Base-by-base conservation (phyloP, 2,329 filamentous ascomycete genomes). In the Cryphonectria parasitica region DNA sequence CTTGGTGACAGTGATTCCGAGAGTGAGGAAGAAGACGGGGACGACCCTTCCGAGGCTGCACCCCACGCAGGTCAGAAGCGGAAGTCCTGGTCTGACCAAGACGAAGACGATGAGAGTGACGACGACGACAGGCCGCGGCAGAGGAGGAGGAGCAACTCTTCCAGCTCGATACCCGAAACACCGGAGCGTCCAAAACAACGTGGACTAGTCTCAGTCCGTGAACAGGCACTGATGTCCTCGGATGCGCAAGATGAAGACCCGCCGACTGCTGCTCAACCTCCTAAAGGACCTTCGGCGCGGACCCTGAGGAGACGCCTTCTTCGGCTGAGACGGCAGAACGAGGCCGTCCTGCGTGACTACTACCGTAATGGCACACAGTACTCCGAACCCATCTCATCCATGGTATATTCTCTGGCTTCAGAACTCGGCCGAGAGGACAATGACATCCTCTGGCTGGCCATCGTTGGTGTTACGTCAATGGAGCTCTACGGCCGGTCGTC, bases 371-470 rank as follows among this genome's bases (percentile, higher is more conserved):
- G 96, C 56, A 91, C 93, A 2, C 97, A 94, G 1, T 98, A 97
- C 78, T 95, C 95, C 0, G 96, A 99, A 78, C 96, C 96, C 0
- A 93, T 98, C 69, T 96, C 95, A 0, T 97, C 95, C 0, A 91
- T 98, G 83, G 89, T 98, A 77, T 99, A 98, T 80, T 97, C 94
- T 0, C 86, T 99, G 19, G 96, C 95, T 1, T 97, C 95, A 1
- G 96, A 98, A 78, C 88, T 99, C 8, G 96, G 96, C 73, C 92
- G 95, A 67, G 96, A 98, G 84, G 95, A 98, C 80, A 99, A 98
- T 76, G 95, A 99, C 76, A 85, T 98, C 31, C 86, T 99, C 19
- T 99, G 96, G 96, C 87, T 97, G 71, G 90, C 94, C 7, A 97
- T 98, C 77, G 93, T 99, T 36, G 96, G 96, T 7, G 93, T 97